Percentiles rank a stretch among this genome's conserved stretches.
These are phyloP conservation scores for Lactifluus subvellereus DNA, from an alignment of 768 basidiomycete genomes.

Conservation along the genomic window DNA sequence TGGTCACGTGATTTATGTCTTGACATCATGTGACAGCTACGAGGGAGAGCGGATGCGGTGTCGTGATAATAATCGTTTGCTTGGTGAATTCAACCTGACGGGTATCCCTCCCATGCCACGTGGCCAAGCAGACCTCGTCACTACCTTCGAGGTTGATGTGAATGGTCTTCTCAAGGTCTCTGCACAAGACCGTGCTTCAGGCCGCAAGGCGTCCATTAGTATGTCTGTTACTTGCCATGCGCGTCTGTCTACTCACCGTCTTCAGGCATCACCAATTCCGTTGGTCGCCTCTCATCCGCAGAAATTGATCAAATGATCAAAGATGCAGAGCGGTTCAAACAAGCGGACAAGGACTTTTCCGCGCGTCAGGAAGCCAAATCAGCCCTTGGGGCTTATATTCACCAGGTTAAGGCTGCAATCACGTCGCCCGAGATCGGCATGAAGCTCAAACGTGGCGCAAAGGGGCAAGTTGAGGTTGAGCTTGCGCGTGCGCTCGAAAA, in stretches of 20 bases:
- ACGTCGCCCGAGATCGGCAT: slow-evolving; percentile 94
- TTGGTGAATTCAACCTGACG: slow-evolving; percentile 98
- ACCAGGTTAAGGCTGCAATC: slow-evolving; percentile 94
- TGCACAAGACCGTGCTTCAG: slow-evolving; percentile 95
- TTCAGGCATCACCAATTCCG: slow-evolving; percentile 94
- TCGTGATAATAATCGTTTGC: slow-evolving; percentile 90
- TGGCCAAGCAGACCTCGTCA: slow-evolving; percentile 98
- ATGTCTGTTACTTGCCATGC: slow-evolving; percentile 31
- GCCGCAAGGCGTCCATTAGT: slow-evolving; percentile 98
- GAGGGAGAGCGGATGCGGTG: slow-evolving; percentile 99
- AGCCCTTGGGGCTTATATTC: slow-evolving; percentile 95
- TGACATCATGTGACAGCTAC: slow-evolving; percentile 46
- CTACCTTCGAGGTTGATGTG: slow-evolving; percentile 99
- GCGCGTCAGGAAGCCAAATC: slow-evolving; percentile 97
- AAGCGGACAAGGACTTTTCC: slow-evolving; percentile 96
- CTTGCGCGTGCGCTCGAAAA: slow-evolving; percentile 98
- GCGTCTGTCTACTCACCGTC: slow-evolving; percentile 18
- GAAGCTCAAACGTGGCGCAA: slow-evolving; percentile 98
- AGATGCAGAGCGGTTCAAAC: slow-evolving; percentile 97
- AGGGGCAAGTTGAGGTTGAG: slow-evolving; percentile 91
- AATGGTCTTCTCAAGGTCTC: slow-evolving; percentile 99
- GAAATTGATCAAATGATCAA: slow-evolving; percentile 99
- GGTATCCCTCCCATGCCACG: slow-evolving; percentile 99
- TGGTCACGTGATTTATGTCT: background rate
- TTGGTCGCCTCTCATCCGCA: slow-evolving; percentile 92